phyloP scores from a whole-genome alignment of 495 filamentous ascomycete species.

The Annulohypoxylon bovei region DNA sequence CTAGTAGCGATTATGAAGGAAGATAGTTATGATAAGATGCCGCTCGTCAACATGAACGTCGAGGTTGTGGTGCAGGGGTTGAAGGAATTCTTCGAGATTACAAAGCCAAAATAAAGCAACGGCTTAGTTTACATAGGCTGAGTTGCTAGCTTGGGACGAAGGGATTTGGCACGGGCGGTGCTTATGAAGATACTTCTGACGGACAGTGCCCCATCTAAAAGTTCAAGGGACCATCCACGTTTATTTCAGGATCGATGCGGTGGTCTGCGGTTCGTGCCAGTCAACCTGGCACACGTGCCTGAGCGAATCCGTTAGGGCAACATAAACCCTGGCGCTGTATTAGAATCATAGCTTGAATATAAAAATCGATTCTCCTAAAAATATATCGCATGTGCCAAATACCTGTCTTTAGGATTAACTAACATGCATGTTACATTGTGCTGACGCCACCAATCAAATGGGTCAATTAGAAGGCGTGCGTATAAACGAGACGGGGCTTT shows the following conservation, averaged over 20 bases:
- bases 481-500: not conserved
- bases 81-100: conserved; percentile 66
- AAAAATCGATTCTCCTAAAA: not conserved
- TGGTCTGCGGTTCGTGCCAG: not conserved
- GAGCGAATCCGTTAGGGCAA: not conserved
- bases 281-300: not conserved
- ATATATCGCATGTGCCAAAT: not conserved
- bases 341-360: conserved; percentile 1
- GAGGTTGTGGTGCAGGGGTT: conserved; percentile 64
- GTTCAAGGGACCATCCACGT: not conserved
- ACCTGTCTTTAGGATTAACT: not conserved
- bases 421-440: conserved; percentile 1
- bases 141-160: not conserved
- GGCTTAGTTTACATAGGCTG: not conserved
- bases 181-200: not conserved
- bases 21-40: conserved; percentile 67
- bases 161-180: not conserved
- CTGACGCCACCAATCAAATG: conserved; percentile 21
- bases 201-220: not conserved
- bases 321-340: not conserved
- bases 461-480: conserved; percentile 7
- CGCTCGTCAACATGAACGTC: conserved; percentile 66
- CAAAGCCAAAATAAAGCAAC: conserved; percentile 55
- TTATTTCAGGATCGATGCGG: not conserved
- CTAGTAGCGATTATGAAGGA: conserved; percentile 81